A percentile compares a stretch with the other conserved stretches of the same genome.
phyloP scores from a whole-genome alignment of 192 early-diverging fungal genomes.

The Diversispora epigaea region DNA sequence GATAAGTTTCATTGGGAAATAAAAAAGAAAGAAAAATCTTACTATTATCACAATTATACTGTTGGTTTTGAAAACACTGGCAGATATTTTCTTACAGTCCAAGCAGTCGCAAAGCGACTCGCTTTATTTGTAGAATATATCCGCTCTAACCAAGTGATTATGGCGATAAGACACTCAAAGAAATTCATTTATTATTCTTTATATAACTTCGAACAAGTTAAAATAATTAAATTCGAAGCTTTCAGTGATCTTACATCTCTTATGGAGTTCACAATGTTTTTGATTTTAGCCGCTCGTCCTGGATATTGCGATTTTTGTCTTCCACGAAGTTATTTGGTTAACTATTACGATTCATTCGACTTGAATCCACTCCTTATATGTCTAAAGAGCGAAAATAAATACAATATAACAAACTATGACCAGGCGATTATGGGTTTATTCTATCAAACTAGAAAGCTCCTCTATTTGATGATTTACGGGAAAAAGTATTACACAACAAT shows the following conservation, averaged over 20 bases:
- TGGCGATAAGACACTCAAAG: background rate
- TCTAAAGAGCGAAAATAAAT: background rate
- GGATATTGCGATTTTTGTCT: too few relatives aligned
- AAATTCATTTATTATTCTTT: background rate
- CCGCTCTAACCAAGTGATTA: background rate
- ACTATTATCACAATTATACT: background rate
- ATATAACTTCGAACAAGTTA: background rate
- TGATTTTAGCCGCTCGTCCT: too few relatives aligned
- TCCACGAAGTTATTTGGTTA: too few relatives aligned
- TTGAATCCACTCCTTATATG: background rate
- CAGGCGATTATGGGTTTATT: too few relatives aligned
- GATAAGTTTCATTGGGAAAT: conserved; percentile 1
- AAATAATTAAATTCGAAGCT: background rate
- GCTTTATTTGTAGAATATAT: background rate
- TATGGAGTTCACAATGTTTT: too few relatives aligned
- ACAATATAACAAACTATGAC: too few relatives aligned
- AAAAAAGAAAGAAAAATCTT: too few relatives aligned
- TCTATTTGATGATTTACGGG: too few relatives aligned
- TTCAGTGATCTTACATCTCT: too few relatives aligned
- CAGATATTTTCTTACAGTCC: too few relatives aligned
- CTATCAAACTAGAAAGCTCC: too few relatives aligned
- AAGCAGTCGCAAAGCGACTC: background rate
- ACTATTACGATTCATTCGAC: background rate
- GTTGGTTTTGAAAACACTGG: conserved; percentile 2
- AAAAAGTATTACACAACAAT: too few relatives aligned